Conservation (phyloP, 495 filamentous ascomycete genomes). For the Sordaria brevicollis region DNA sequence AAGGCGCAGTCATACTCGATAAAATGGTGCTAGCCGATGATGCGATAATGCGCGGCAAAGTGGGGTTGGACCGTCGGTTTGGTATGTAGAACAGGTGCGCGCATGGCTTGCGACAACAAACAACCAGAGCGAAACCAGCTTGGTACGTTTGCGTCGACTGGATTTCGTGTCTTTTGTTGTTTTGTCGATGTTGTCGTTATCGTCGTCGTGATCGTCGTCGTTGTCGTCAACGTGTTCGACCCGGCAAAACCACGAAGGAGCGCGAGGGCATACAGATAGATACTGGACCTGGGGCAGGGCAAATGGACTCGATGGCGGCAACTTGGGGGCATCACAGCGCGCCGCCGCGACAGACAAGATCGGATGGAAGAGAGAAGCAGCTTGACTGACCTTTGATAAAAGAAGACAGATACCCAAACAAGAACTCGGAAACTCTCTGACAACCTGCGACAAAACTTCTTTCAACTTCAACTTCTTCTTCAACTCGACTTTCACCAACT, state of each 20-base stretch:
- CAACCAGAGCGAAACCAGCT: not conserved
- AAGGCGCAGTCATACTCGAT: not conserved
- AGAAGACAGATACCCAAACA: slow-evolving; percentile 1
- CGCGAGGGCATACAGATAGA: not conserved
- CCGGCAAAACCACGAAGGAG: not conserved
- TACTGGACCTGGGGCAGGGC: not conserved
- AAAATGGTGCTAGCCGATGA: not conserved
- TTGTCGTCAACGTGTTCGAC: not conserved
- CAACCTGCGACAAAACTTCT: slow-evolving; percentile 8
- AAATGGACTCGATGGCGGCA: not conserved
- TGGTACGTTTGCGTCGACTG: not conserved
- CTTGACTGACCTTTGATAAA: slow-evolving; percentile 12
- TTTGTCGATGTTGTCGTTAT: not conserved
- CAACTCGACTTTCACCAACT: slow-evolving; percentile 21
- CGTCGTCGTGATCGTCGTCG: not conserved
- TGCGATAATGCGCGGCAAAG: not conserved
- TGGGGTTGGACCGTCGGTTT: not conserved
- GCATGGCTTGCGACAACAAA: not conserved
- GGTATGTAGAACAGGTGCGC: not conserved
- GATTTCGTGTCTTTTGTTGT: not conserved
- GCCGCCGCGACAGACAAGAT: not conserved
- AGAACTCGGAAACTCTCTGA: not conserved
- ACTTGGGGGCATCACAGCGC: not conserved
- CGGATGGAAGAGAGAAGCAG: not conserved
- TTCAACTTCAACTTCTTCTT: slow-evolving; percentile 13